phyloP scores from a whole-genome alignment of 139 green algal genomes.

The Coelastrella sp. region DNA sequence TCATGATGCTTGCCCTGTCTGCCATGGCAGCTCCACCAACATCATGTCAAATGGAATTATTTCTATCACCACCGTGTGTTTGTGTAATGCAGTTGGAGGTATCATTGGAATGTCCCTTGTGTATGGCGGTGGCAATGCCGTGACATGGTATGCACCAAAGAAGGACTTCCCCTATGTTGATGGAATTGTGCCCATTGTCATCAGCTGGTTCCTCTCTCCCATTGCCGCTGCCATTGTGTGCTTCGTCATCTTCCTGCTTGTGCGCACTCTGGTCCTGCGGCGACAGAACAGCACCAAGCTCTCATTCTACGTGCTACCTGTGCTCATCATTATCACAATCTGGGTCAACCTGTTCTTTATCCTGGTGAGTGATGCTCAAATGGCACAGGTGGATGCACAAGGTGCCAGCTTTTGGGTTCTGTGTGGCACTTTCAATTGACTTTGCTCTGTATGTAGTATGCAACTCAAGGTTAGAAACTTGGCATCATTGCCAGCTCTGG shows the following conservation, averaged over 20 bases:
- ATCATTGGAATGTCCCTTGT: conserved; percentile 58
- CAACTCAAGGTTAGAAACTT: not conserved
- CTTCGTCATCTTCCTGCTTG: conserved; percentile 58
- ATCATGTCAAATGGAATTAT: no score
- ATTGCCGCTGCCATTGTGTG: conserved; percentile 58
- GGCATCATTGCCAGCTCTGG: not conserved
- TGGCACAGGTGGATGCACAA: not conserved
- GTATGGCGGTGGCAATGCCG: conserved; percentile 40
- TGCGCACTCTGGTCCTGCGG: conserved; percentile 59
- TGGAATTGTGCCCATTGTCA: not conserved
- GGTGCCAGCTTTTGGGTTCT: not conserved
- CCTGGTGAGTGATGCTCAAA: not conserved
- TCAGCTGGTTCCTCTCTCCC: conserved; percentile 64
- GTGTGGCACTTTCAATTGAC: not conserved
- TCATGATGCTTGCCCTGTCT: conserved; percentile 63
- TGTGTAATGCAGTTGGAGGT: conserved; percentile 18
- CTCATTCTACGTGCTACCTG: conserved; percentile 55
- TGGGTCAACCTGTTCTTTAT: conserved; percentile 43
- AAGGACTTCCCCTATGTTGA: not conserved
- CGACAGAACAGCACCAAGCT: conserved; percentile 55
- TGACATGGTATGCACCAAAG: conserved; percentile 33
- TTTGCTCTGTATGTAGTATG: not conserved
- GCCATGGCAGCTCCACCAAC: not conserved
- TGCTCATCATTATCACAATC: conserved; percentile 41
- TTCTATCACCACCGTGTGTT: not conserved